A percentile compares a stretch with the other conserved stretches of the same genome.
Conservation (phyloP, 2,329 filamentous ascomycete species). For the Sporothrix luriei region DNA sequence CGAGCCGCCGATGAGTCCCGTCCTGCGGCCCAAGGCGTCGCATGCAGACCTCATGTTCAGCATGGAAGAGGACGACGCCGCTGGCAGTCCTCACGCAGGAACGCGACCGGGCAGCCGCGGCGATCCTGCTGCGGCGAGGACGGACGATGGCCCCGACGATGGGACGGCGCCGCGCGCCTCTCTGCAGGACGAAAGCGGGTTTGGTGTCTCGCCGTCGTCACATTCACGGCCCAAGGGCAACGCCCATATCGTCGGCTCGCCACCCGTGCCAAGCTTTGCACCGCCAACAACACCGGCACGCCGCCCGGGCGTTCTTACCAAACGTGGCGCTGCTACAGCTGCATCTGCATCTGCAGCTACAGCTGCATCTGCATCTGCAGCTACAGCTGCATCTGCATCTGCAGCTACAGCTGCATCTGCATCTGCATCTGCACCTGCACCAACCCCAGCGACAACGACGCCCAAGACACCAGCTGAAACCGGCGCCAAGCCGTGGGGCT, state of each 20-base stretch:
- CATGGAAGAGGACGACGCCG: conserved; percentile 77
- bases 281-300: conserved; percentile 7
- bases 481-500: conserved; percentile 52
- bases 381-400: too few relatives aligned
- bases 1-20: conserved; percentile 63
- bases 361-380: too few relatives aligned
- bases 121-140: background rate
- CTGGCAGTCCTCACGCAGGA: conserved; percentile 37
- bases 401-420: too few relatives aligned
- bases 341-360: too few relatives aligned
- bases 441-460: background rate
- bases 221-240: background rate
- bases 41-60: conserved; percentile 82
- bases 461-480: conserved; percentile 1
- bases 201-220: background rate
- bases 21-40: conserved; percentile 68
- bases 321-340: background rate
- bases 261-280: background rate
- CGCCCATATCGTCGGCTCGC: background rate
- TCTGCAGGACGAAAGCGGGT: background rate
- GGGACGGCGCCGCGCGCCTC: background rate
- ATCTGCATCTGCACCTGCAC: background rate
- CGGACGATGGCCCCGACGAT: background rate
- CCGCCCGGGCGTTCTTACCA: conserved; percentile 7
- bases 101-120: conserved; percentile 17